phyloP scores from a whole-genome alignment of 139 green algal species.

The Eudorina sp. region DNA sequence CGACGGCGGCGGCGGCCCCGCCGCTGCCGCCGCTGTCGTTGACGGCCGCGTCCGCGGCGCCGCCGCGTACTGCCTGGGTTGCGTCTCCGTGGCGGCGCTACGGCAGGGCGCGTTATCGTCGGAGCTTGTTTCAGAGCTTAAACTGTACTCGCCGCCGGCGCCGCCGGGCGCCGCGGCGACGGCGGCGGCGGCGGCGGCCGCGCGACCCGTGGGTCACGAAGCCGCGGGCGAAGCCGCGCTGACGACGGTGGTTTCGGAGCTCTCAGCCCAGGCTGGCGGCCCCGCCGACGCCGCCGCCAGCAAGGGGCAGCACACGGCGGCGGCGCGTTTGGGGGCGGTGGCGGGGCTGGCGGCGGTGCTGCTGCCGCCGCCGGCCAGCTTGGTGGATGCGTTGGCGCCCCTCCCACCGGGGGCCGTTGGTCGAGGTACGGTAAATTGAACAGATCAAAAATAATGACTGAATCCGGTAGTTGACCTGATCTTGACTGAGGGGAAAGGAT shows the following conservation, averaged over 20 bases:
- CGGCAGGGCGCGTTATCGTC: slow-evolving; percentile 23
- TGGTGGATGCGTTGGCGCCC: slow-evolving; percentile 32
- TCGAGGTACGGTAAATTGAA: not conserved
- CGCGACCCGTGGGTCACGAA: too few species aligned
- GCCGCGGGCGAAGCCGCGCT: not conserved
- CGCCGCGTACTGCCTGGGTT: slow-evolving; percentile 5
- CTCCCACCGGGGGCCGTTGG: not conserved
- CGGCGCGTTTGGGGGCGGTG: slow-evolving; percentile 20
- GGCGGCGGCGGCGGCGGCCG: not conserved
- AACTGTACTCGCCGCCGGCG: not conserved
- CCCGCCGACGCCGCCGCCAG: slow-evolving; percentile 12
- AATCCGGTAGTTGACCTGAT: not conserved
- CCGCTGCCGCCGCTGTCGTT: not conserved
- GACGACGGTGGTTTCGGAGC: not conserved
- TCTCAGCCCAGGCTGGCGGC: not conserved
- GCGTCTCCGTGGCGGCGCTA: slow-evolving; percentile 10
- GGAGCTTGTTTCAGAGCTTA: slow-evolving; percentile 1
- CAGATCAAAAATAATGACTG: too few species aligned
- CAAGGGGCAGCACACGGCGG: slow-evolving; percentile 15
- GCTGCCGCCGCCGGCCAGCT: slow-evolving; percentile 36
- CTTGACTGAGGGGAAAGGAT: not conserved
- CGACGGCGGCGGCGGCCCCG: not conserved
- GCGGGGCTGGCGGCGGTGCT: slow-evolving; percentile 35
- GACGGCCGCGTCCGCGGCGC: slow-evolving; percentile 39
- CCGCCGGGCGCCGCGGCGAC: not conserved